phyloP scores from a whole-genome alignment of 768 basidiomycete species.

The Holtermanniella nyarrowii region DNA sequence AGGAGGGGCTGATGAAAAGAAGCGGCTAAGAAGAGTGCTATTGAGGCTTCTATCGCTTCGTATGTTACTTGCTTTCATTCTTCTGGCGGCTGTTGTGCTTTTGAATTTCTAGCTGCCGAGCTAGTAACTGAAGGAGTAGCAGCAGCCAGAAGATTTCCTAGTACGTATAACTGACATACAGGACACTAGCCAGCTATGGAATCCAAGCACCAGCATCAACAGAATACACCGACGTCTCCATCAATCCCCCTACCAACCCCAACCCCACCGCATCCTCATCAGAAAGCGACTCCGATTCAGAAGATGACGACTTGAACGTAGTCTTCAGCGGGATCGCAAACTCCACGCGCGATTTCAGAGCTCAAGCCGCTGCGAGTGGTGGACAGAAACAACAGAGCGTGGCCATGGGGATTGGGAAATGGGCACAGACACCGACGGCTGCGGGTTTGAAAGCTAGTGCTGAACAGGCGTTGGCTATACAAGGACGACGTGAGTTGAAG shows the following conservation, averaged over 20 bases:
- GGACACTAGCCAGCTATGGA: background rate
- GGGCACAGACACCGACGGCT: background rate
- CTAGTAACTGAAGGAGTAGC: too few species aligned
- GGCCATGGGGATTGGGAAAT: background rate
- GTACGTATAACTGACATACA: too few species aligned
- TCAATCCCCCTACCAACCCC: background rate
- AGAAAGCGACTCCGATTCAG: background rate
- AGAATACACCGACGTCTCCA: background rate
- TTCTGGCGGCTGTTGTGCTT: too few species aligned
- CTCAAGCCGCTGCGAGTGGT: too few species aligned
- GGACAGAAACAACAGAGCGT: too few species aligned
- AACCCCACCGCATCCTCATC: background rate
- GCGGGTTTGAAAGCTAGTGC: background rate
- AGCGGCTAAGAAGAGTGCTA: background rate
- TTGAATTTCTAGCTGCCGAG: too few species aligned
- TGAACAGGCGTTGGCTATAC: background rate
- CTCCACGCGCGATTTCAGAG: background rate
- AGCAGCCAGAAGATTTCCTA: too few species aligned
- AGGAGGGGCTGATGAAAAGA: too few species aligned
- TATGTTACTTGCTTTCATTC: too few species aligned
- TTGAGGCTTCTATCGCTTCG: background rate
- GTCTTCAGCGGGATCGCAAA: background rate
- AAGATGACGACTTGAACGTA: background rate
- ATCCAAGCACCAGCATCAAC: background rate
- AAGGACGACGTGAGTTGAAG: background rate